phyloP scores from a whole-genome alignment of 805 yeast genomes.

The Saturnispora hagleri region DNA sequence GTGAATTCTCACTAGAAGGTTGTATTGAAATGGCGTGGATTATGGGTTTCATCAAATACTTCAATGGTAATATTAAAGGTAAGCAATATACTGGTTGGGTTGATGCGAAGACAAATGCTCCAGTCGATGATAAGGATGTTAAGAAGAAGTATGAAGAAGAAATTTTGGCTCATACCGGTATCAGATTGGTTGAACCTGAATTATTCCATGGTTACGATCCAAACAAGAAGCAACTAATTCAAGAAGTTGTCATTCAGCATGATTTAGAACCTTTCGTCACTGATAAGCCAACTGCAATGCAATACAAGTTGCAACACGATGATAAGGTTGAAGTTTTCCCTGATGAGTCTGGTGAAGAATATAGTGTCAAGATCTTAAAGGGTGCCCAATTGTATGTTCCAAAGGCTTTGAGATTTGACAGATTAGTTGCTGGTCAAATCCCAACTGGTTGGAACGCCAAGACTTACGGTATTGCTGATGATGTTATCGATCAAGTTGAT shows the following conservation, averaged over 20 bases:
- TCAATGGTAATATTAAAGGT: constrained; percentile 83
- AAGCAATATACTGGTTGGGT: constrained; percentile 96
- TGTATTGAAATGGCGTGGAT: constrained; percentile 99
- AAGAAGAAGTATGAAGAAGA: constrained; percentile 85
- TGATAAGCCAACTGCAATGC: constrained; percentile 90
- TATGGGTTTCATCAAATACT: constrained; percentile 95
- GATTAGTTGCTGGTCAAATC: constrained; percentile 84
- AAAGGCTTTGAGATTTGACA: constrained; percentile 67
- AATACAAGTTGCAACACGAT: constrained; percentile 89
- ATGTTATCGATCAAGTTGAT: constrained; percentile 88
- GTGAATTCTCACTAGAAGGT: constrained; percentile 94
- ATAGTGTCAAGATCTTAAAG: constrained; percentile 79
- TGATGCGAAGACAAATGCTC: constrained; percentile 85
- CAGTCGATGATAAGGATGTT: constrained; percentile 91
- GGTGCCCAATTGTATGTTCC: constrained; percentile 91
- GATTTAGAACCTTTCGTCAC: constrained; percentile 95
- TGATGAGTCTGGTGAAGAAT: constrained; percentile 83
- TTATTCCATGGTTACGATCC: constrained; percentile 92
- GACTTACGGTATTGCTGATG: constrained; percentile 91
- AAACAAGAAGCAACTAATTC: constrained; percentile 82
- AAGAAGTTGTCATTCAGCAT: constrained; percentile 93
- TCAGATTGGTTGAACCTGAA: constrained; percentile 94
- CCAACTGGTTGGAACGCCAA: constrained; percentile 98
- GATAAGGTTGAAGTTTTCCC: constrained; percentile 81
- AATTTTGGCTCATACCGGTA: constrained; percentile 90